Conservation (phyloP, 2,329 filamentous ascomycete species). For the Chaetomium globosum region DNA sequence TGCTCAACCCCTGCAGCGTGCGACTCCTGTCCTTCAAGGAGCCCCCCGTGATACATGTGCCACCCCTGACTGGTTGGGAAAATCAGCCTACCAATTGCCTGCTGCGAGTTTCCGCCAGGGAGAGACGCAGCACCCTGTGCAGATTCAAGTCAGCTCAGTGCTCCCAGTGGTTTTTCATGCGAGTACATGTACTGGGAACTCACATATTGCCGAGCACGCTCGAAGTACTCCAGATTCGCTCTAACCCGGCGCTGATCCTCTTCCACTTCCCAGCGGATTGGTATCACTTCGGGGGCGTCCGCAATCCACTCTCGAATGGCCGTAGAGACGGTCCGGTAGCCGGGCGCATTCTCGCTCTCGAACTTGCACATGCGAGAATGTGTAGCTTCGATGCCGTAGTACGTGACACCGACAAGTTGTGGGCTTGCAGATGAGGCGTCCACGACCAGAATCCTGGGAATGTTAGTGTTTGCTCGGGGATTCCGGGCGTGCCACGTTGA, state of each 20-base stretch:
- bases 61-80: constrained; percentile 11
- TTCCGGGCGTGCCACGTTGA: not conserved
- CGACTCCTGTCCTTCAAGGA: not conserved
- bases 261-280: constrained; percentile 63
- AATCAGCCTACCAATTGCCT: constrained; percentile 33
- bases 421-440: constrained; percentile 71
- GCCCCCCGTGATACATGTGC: constrained; percentile 5
- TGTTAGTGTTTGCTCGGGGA: constrained; percentile 16
- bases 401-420: constrained; percentile 67
- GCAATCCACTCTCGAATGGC: constrained; percentile 56
- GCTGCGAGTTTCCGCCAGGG: constrained; percentile 15
- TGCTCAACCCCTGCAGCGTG: constrained; percentile 24
- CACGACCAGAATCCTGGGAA: constrained; percentile 61
- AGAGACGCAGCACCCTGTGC: constrained; percentile 20
- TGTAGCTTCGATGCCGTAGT: constrained; percentile 74
- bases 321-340: constrained; percentile 59
- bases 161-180: not conserved
- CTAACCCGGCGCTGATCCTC: constrained; percentile 54
- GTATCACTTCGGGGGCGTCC: constrained; percentile 58
- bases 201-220: constrained; percentile 50
- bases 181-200: constrained; percentile 21
- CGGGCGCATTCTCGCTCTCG: constrained; percentile 63
- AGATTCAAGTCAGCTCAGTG: constrained; percentile 1
- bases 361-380: constrained; percentile 76
- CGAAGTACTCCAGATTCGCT: constrained; percentile 50